Percentiles rank a stretch among this genome's conserved stretches.
Conservation (phyloP, 495 filamentous ascomycete species). For the Xylaria acuta region DNA sequence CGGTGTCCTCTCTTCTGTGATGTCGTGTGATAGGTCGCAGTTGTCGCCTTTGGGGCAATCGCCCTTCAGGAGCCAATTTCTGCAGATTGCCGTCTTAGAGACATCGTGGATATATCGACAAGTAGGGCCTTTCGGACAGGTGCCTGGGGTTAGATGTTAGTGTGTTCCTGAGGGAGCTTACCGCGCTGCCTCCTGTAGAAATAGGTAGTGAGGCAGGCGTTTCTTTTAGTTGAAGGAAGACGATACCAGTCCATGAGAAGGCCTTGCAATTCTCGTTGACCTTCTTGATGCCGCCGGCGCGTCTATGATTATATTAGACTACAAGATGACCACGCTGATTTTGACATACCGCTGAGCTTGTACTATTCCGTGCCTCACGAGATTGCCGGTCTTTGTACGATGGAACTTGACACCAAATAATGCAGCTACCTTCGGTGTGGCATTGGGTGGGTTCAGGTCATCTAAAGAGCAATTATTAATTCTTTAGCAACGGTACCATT, state of each 20-base stretch:
- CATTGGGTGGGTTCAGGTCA: slow-evolving; percentile 65
- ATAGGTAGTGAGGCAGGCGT: slow-evolving; percentile 36
- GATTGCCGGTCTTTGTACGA: slow-evolving; percentile 89
- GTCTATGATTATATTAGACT: slow-evolving; percentile 44
- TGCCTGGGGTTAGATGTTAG: slow-evolving; percentile 63
- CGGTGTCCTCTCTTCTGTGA: slow-evolving; percentile 83
- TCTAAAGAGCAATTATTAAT: slow-evolving; percentile 59
- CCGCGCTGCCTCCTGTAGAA: slow-evolving; percentile 39
- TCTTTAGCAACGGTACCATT: slow-evolving; percentile 33
- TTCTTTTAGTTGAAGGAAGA: slow-evolving; percentile 45
- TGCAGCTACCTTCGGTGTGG: slow-evolving; percentile 78
- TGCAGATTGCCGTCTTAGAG: slow-evolving; percentile 90
- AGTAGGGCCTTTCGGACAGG: slow-evolving; percentile 76
- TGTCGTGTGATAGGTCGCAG: slow-evolving; percentile 94
- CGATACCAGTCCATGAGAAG: slow-evolving; percentile 92
- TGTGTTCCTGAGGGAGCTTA: slow-evolving; percentile 42
- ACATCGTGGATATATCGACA: slow-evolving; percentile 89
- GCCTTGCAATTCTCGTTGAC: slow-evolving; percentile 81
- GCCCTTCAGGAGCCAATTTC: slow-evolving; percentile 79
- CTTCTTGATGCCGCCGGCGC: slow-evolving; percentile 64
- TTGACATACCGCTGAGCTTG: slow-evolving; percentile 68
- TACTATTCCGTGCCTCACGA: slow-evolving; percentile 76
- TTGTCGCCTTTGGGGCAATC: slow-evolving; percentile 77
- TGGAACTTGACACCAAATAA: slow-evolving; percentile 87
- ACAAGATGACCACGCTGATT: slow-evolving; percentile 1